These are phyloP conservation scores for Pisolithus marmoratus DNA, from an alignment of 768 basidiomycete species.

Conservation along the genomic window DNA sequence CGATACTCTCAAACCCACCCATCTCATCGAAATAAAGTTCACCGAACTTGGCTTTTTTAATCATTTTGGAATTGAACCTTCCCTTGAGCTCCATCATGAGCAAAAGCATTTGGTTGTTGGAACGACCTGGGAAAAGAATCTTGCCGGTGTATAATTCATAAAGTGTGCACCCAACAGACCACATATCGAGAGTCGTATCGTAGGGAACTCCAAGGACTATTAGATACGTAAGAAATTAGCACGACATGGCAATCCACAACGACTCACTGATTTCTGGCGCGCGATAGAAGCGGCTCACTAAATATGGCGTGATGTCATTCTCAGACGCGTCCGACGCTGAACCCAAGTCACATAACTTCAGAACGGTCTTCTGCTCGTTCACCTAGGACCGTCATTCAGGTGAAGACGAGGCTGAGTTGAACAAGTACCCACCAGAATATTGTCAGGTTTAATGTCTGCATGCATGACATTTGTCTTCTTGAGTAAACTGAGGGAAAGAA, in stretches of 20 bases:
- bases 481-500: conserved; percentile 78
- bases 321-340: conserved; percentile 93
- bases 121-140: conserved; percentile 93
- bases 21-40: conserved; percentile 92
- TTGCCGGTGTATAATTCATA: conserved; percentile 95
- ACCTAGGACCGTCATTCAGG: conserved; percentile 48
- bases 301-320: conserved; percentile 96
- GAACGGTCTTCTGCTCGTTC: conserved; percentile 86
- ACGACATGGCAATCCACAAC: not conserved
- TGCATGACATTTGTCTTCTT: conserved; percentile 93
- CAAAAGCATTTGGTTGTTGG: conserved; percentile 96
- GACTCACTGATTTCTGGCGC: conserved; percentile 95
- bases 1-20: conserved; percentile 78
- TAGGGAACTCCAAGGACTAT: conserved; percentile 93
- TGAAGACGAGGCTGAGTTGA: conserved; percentile 5
- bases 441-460: conserved; percentile 98
- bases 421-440: conserved; percentile 69
- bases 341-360: conserved; percentile 97
- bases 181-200: conserved; percentile 88
- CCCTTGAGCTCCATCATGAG: conserved; percentile 99
- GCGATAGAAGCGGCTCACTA: conserved; percentile 95
- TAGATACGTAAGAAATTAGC: conserved; percentile 11
- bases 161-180: conserved; percentile 98
- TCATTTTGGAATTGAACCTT: conserved; percentile 86
- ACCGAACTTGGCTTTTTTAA: conserved; percentile 92